These are phyloP conservation scores for Pythium vanterpoolii DNA, from an alignment of 352 stramenopile species.

Conservation along the genomic window DNA sequence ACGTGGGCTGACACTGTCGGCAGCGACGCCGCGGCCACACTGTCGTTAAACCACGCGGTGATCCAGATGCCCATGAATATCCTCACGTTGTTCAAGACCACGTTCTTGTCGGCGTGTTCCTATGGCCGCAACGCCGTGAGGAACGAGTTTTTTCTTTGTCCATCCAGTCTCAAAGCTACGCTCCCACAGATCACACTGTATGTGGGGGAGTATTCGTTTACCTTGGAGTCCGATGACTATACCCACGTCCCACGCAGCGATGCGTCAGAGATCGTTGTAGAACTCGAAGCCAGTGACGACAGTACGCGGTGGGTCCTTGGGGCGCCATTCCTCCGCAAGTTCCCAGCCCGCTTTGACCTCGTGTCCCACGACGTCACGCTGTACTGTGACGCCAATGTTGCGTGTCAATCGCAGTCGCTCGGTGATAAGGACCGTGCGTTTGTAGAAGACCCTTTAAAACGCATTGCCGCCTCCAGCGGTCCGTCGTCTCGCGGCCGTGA, in stretches of 20 bases:
- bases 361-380: background rate
- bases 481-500: background rate
- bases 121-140: background rate
- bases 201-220: conserved; percentile 2
- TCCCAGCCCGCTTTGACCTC: background rate
- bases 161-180: background rate
- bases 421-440: background rate
- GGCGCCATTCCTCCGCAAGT: conserved; percentile 13
- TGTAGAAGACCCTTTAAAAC: background rate
- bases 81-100: background rate
- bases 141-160: background rate
- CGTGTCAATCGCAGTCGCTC: background rate
- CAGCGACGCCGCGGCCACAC: background rate
- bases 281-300: background rate
- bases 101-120: background rate
- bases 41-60: conserved; percentile 9
- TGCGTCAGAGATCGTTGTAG: background rate
- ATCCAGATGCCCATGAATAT: conserved; percentile 4
- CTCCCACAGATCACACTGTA: conserved; percentile 10
- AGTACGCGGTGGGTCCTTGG: conserved; percentile 4
- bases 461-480: background rate
- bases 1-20: background rate
- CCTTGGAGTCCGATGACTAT: conserved; percentile 7
- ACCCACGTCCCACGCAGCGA: conserved; percentile 2
- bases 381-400: background rate